Evolutionary conservation across 2,329 filamentous ascomycete genomes (phyloP), one percentile per base, ranked within the genome.

Genomic region (Metarhizium robertsii): DNA sequence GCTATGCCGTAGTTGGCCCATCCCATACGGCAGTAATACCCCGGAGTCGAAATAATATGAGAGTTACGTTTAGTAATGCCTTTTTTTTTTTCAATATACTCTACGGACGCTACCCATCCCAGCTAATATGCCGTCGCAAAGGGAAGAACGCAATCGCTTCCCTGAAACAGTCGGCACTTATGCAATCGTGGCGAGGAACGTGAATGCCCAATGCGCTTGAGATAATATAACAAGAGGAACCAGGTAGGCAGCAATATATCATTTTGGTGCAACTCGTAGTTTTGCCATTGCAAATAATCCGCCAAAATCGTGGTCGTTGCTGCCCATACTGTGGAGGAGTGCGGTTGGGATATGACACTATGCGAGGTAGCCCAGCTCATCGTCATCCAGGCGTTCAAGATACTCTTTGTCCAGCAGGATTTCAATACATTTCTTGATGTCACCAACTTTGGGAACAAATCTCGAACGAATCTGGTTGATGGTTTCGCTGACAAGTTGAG

Each of bases 401-500:
- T 99, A 99, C 72, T 99, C 94, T 79, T 99, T 99, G 78, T 99
- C 94, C 61, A 99, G 86, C 45, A 99, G 80, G 61, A 96, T 96
- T 73, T 99, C 94, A 69, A 99, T 97, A 73, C 94, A 96, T 77
- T 97, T 99, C 79, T 99, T 99, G 81, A 99, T 99, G 64, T 99
- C 94, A 16, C 84, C 79, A 34, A 99, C 82, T 75, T 95, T 95
- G 45, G 94, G 94, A 56, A 91, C 85, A 73, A 99, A 99, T 45
- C 94, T 89, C 46, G 85, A 86, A 69, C 88, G 90, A 71, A 99
- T 96, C 73, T 97, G 94, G 67, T 86, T 87, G 70, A 99, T 97
- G 29, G 92, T 95, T 74, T 99, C 94, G 67, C 90, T 87, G 54
- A 99, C 91, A 13, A 99, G 85, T 67, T 94, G 88, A 59, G 87